A percentile compares a stretch with the other conserved stretches of the same genome.
Conservation (phyloP, 768 basidiomycete genomes). For the Podaxis rugospora region DNA sequence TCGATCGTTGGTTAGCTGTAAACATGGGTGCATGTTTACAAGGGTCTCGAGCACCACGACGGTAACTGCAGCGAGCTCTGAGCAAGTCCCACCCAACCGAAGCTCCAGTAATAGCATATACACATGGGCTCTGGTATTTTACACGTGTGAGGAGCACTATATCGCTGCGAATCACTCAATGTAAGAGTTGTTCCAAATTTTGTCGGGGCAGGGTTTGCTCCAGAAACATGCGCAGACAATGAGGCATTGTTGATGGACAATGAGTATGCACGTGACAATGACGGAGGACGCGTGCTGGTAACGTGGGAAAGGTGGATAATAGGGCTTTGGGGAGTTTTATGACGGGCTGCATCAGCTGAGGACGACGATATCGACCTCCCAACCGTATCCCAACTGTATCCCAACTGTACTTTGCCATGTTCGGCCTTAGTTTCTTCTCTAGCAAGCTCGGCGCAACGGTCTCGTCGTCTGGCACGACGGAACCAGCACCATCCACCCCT, state of each 20-base stretch:
- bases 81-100: too few relatives aligned
- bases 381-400: not conserved
- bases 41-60: too few relatives aligned
- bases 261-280: conserved; percentile 5
- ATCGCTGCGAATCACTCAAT: not conserved
- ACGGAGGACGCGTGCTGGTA: not conserved
- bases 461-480: conserved; percentile 9
- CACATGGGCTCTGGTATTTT: not conserved
- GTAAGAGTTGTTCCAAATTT: not conserved
- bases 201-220: not conserved
- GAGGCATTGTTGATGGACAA: conserved; percentile 1
- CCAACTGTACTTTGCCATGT: not conserved
- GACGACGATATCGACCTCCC: not conserved
- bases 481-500: conserved; percentile 11
- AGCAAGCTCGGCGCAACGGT: conserved; percentile 25
- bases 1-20: too few relatives aligned
- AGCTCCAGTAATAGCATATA: too few relatives aligned
- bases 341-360: not conserved
- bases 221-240: conserved; percentile 1
- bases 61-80: too few relatives aligned
- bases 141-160: not conserved
- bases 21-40: too few relatives aligned
- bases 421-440: conserved; percentile 30
- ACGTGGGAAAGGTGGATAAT: conserved; percentile 5
- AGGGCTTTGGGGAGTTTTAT: not conserved